phyloP scores from a whole-genome alignment of 2,329 filamentous ascomycete genomes.

The Nothomitra cinnamomea region DNA sequence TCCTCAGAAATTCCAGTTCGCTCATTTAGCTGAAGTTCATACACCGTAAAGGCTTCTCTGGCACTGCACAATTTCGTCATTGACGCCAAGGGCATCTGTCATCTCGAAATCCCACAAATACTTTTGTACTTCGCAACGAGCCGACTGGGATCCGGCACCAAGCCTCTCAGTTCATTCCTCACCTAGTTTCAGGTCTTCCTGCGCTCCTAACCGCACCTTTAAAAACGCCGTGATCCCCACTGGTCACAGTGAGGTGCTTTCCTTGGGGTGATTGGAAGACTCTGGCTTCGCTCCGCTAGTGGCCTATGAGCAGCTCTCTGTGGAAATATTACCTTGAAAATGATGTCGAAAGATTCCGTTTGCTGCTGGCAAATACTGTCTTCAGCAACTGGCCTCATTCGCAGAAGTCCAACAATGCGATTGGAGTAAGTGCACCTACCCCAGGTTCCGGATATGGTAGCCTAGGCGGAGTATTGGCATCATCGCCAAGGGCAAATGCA shows the following conservation, averaged over 20 bases:
- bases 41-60: too few species aligned
- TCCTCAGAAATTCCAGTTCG: not conserved
- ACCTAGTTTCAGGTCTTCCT: not conserved
- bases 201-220: slow-evolving; percentile 37
- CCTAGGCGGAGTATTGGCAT: slow-evolving; percentile 25
- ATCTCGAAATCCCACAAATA: not conserved
- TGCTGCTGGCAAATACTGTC: slow-evolving; percentile 60
- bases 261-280: slow-evolving; percentile 32
- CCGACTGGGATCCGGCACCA: not conserved
- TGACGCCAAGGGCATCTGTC: not conserved
- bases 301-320: slow-evolving; percentile 85
- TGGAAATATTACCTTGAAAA: slow-evolving; percentile 96
- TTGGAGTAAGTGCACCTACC: slow-evolving; percentile 6
- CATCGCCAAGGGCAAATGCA: slow-evolving; percentile 23
- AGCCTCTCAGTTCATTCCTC: not conserved
- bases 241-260: slow-evolving; percentile 80
- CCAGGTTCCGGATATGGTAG: slow-evolving; percentile 15
- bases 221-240: slow-evolving; percentile 76
- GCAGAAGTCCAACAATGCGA: slow-evolving; percentile 33
- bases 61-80: not conserved
- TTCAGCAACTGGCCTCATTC: slow-evolving; percentile 35
- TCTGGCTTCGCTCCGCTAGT: slow-evolving; percentile 18
- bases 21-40: not conserved
- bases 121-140: not conserved
- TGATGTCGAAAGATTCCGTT: slow-evolving; percentile 90